Base-by-base conservation (phyloP, 192 early-diverging fungal genomes). In the Coemansia asiatica region DNA sequence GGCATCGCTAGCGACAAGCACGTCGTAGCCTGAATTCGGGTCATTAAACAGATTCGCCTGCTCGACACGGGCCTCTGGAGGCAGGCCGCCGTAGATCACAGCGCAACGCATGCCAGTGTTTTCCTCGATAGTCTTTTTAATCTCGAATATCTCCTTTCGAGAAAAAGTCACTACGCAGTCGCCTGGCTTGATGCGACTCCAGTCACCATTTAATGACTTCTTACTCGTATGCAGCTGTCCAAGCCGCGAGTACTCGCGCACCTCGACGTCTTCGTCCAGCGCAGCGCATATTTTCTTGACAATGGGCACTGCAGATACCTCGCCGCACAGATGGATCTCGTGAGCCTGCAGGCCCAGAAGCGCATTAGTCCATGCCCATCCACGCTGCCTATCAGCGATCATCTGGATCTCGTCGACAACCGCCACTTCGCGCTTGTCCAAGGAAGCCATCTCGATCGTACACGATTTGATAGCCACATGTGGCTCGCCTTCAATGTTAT, bases 341-440 rank as follows among this genome's bases (percentile, higher is more conserved):
- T 81, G 56, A 2, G 93, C 93, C n/a, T 82, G 88, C 46, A 96
- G 40, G 31, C 87, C 87, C 13, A 96, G 64, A 6, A 98, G 57
- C 4, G 95, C 96, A 46, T 89, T 85, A 7, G 94, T 95, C 95
- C 95, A 98, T 31, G 95, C 95, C 94, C 94, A 97, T 12, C 96
- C 96, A 13, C 96, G 85, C 31, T 87, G 74, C 12, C 66, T 71
- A 66, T 98, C 95, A 0, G 79, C 86, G 56, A 98, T 90, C 93
- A 98, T 93, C 73, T 98, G 96, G 78, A 98, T 98, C 69, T 98
- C 96, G 69, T 98, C 96, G 9, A 98, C 78, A 3, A 98, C 94
- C 6, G 92, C 95, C 19, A 97, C 92, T 0, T 97, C 87, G 40
- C 89, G 79, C 12, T 67, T 56, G 7, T 64, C 51, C 33, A 63